Evolutionary conservation across 345 rosid species (phyloP).

Genomic region (Hibiscus syriacus): DNA sequence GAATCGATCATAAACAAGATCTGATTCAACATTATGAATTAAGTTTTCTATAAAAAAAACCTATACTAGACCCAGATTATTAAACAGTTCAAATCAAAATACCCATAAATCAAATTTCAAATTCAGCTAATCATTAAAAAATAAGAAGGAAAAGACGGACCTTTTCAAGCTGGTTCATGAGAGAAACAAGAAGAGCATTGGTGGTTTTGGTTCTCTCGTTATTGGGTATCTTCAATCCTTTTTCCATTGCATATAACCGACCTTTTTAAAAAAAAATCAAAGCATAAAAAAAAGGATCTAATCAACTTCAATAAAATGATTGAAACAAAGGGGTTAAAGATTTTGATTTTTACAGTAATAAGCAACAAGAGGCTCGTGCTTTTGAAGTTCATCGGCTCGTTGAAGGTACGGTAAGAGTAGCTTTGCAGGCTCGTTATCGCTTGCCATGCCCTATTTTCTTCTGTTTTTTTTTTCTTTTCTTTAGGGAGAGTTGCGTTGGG

Average conservation of each 20-base stretch:
- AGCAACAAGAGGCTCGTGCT: slow-evolving; percentile 90
- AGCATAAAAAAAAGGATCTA: slow-evolving; percentile 1
- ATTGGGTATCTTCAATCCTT: slow-evolving; percentile 76
- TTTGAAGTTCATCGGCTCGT: slow-evolving; percentile 96
- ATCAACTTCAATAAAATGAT: neutral
- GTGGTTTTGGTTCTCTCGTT: slow-evolving; percentile 87
- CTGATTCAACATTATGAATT: neutral
- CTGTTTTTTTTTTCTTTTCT: too few species aligned
- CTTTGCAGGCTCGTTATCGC: slow-evolving; percentile 78
- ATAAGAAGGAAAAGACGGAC: slow-evolving; percentile 19
- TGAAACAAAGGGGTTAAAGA: neutral
- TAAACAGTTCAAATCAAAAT: neutral
- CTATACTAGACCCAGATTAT: neutral
- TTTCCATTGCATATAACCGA: slow-evolving; percentile 95
- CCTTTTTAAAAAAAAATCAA: slow-evolving; percentile 32
- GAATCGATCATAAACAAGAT: too few species aligned
- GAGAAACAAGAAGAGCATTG: slow-evolving; percentile 74
- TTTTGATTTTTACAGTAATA: slow-evolving; percentile 56
- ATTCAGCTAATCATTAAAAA: too few species aligned
- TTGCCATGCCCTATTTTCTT: slow-evolving; percentile 37
- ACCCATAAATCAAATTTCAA: neutral
- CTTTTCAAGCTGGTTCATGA: slow-evolving; percentile 96
- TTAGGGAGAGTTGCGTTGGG: neutral
- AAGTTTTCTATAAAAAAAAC: neutral
- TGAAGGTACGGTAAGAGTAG: slow-evolving; percentile 81